Evolutionary conservation across 2,329 filamentous ascomycete species (phyloP).

Genomic region (Colletotrichum sansevieriae): DNA sequence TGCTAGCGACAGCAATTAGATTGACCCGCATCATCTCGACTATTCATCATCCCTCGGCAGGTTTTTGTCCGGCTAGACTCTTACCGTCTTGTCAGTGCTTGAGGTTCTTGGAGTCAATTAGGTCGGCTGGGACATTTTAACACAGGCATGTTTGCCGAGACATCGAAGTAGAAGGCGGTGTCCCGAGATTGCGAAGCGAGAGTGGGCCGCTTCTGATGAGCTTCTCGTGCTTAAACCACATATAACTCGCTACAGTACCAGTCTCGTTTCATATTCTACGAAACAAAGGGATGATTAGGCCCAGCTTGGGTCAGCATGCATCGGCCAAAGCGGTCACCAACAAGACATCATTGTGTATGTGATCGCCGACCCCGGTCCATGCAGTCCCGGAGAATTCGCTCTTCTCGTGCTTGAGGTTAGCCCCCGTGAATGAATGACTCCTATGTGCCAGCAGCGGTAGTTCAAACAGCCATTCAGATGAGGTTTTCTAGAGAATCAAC

Average conservation of each 20-base stretch:
- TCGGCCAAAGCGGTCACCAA: not conserved
- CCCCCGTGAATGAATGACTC: slow-evolving; percentile 64
- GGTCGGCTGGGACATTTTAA: slow-evolving; percentile 71
- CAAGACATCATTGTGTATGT: not conserved
- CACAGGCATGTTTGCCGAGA: slow-evolving; percentile 64
- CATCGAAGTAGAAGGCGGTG: slow-evolving; percentile 73
- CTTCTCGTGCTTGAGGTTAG: slow-evolving; percentile 55
- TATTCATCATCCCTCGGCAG: too few relatives aligned
- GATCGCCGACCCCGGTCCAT: not conserved
- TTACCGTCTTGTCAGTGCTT: slow-evolving; percentile 53
- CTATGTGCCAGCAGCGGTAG: not conserved
- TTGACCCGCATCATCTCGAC: too few relatives aligned
- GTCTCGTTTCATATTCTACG: not conserved
- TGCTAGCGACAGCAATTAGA: too few relatives aligned
- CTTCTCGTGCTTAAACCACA: slow-evolving; percentile 64
- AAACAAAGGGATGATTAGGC: not conserved
- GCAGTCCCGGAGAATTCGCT: not conserved
- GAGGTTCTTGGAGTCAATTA: slow-evolving; percentile 64
- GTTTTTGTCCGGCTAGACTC: too few relatives aligned
- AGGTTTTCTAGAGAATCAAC: too few relatives aligned
- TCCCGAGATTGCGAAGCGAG: slow-evolving; percentile 65
- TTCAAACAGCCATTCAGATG: not conserved
- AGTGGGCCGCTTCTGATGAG: slow-evolving; percentile 69
- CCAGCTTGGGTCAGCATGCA: not conserved
- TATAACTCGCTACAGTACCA: not conserved